These are phyloP conservation scores for Phytophthora europaea DNA, from an alignment of 352 stramenopile species.

Conservation along the genomic window DNA sequence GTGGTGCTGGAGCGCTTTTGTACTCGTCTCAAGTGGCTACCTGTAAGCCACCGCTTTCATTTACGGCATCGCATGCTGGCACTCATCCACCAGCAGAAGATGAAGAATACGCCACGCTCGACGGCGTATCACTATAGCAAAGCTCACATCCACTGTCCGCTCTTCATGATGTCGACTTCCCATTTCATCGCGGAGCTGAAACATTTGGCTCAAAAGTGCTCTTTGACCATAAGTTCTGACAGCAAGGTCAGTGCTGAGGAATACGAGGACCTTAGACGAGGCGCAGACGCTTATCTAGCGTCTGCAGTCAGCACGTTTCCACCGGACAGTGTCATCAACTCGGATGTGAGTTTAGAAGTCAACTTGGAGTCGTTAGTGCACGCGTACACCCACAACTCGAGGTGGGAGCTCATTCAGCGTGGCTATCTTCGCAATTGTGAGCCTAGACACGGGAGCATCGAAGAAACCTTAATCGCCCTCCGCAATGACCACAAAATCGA, in stretches of 20 bases:
- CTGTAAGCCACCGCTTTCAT: slow-evolving; percentile 62
- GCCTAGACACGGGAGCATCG: neutral
- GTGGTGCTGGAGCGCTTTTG: slow-evolving; percentile 53
- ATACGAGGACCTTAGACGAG: slow-evolving; percentile 16
- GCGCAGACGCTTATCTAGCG: slow-evolving; percentile 15
- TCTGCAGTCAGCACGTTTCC: slow-evolving; percentile 10
- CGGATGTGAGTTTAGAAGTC: slow-evolving; percentile 19
- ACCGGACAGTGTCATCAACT: slow-evolving; percentile 12
- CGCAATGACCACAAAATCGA: slow-evolving; percentile 41
- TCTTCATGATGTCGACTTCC: slow-evolving; percentile 42
- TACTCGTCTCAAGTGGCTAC: slow-evolving; percentile 52
- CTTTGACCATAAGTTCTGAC: slow-evolving; percentile 10
- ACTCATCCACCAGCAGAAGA: slow-evolving; percentile 49
- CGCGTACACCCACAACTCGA: slow-evolving; percentile 18
- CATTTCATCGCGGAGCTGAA: slow-evolving; percentile 49
- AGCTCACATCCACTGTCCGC: slow-evolving; percentile 47
- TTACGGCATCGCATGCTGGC: slow-evolving; percentile 63
- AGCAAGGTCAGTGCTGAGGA: slow-evolving; percentile 9
- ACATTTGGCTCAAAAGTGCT: slow-evolving; percentile 29
- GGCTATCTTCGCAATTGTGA: slow-evolving; percentile 30
- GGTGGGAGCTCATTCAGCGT: slow-evolving; percentile 43
- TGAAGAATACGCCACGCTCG: slow-evolving; percentile 31
- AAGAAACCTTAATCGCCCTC: slow-evolving; percentile 14
- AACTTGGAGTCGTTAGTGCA: slow-evolving; percentile 25
- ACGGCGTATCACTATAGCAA: slow-evolving; percentile 11